These are phyloP conservation scores for Cyclotella distinguenda DNA, from an alignment of 108 stramenopile species.

Conservation along the genomic window DNA sequence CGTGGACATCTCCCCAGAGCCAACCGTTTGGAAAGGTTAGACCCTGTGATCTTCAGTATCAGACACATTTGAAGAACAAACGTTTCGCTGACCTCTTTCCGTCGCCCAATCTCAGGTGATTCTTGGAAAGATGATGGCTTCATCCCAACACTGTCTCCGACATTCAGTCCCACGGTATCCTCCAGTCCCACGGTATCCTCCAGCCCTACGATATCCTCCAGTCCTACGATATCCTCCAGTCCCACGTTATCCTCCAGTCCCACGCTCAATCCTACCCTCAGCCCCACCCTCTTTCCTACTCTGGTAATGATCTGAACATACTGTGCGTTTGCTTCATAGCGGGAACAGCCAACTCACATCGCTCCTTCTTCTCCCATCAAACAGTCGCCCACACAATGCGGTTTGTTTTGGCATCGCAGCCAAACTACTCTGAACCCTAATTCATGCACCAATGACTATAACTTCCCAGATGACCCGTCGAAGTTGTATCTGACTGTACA, in stretches of 20 bases:
- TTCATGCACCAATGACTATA: slow-evolving; percentile 10
- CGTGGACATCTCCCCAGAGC: too few species aligned
- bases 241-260: too few species aligned
- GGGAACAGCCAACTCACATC: background rate
- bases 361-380: too few species aligned
- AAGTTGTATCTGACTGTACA: slow-evolving; percentile 7
- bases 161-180: background rate
- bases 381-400: background rate
- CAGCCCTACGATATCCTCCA: background rate
- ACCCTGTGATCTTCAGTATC: too few species aligned
- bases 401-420: slow-evolving; percentile 2
- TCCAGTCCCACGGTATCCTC: background rate
- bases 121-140: background rate
- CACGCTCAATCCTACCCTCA: background rate
- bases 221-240: too few species aligned
- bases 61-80: too few species aligned
- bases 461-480: background rate
- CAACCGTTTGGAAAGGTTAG: too few species aligned
- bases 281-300: background rate
- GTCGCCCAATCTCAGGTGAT: too few species aligned
- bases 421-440: background rate
- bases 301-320: background rate
- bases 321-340: background rate
- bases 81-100: too few species aligned
- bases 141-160: background rate